phyloP scores from a whole-genome alignment of 169 alveolate genomes.

The Amoebophrya sp. region DNA sequence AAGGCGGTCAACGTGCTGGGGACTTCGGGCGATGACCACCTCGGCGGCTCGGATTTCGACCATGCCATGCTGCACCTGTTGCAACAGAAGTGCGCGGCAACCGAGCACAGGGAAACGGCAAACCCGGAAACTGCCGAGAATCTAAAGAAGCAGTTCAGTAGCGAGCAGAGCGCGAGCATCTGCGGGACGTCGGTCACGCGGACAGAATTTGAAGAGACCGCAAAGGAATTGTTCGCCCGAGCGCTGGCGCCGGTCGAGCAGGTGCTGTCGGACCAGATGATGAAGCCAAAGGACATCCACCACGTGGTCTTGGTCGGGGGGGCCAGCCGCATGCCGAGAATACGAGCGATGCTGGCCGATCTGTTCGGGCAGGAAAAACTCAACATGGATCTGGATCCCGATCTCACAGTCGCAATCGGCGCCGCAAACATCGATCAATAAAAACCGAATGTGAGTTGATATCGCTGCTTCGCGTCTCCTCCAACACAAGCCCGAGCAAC shows the following conservation, averaged over 20 bases:
- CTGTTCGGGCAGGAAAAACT: background rate
- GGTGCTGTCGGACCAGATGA: conserved; percentile 80
- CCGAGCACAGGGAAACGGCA: background rate
- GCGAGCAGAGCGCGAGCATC: conserved; percentile 76
- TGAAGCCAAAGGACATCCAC: conserved; percentile 75
- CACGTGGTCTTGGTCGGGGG: conserved; percentile 94
- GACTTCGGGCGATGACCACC: conserved; percentile 92
- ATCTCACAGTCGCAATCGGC: background rate
- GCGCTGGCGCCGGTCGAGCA: conserved; percentile 86
- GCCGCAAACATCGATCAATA: conserved; percentile 19
- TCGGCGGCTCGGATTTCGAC: conserved; percentile 94
- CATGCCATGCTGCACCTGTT: background rate
- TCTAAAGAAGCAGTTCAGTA: conserved; percentile 58
- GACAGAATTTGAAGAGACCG: conserved; percentile 85
- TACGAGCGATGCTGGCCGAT: conserved; percentile 34
- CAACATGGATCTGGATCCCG: background rate
- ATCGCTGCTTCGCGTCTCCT: too few species aligned
- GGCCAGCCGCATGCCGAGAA: conserved; percentile 89
- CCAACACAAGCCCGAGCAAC: too few species aligned
- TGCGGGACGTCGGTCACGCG: conserved; percentile 83
- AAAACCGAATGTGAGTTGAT: too few species aligned
- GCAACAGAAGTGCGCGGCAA: background rate
- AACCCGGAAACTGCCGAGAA: conserved; percentile 53
- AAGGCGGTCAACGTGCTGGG: conserved; percentile 91
- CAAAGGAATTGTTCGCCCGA: conserved; percentile 80